Percentiles rank a stretch among this genome's conserved stretches.
These are phyloP conservation scores for Aphanomyces stellatus DNA, from an alignment of 352 stramenopile genomes.

Conservation along the genomic window DNA sequence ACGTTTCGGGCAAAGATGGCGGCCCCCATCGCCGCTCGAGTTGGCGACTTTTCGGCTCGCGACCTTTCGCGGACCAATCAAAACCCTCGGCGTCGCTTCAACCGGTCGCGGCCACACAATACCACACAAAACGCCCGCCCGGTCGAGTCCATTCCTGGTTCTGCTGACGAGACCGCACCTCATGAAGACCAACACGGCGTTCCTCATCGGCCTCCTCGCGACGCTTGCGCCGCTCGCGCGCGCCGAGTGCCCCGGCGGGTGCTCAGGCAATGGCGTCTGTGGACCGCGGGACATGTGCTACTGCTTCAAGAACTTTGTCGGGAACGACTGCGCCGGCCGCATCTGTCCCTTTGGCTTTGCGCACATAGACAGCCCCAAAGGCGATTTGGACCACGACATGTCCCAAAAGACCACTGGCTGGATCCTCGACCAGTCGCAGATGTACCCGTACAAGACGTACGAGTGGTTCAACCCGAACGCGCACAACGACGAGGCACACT, in stretches of 20 bases:
- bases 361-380: constrained; percentile 87
- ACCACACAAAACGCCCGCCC: too few relatives aligned
- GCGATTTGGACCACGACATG: constrained; percentile 88
- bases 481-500: constrained; percentile 53
- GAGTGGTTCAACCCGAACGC: constrained; percentile 60
- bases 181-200: background rate
- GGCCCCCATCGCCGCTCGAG: too few relatives aligned
- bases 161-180: too few relatives aligned
- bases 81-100: background rate
- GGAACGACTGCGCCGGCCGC: constrained; percentile 71
- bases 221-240: constrained; percentile 17
- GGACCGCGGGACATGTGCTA: constrained; percentile 73
- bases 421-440: constrained; percentile 66
- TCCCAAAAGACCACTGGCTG: constrained; percentile 31
- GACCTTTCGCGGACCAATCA: background rate
- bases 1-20: too few relatives aligned
- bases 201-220: background rate
- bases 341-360: constrained; percentile 82
- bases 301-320: constrained; percentile 80
- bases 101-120: too few relatives aligned
- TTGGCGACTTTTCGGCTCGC: too few relatives aligned
- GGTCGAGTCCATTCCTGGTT: too few relatives aligned
- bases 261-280: constrained; percentile 73
- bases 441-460: constrained; percentile 54
- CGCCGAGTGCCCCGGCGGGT: constrained; percentile 70